phyloP scores from a whole-genome alignment of 805 yeast species.

The Cyberlindnera sargentensis region DNA sequence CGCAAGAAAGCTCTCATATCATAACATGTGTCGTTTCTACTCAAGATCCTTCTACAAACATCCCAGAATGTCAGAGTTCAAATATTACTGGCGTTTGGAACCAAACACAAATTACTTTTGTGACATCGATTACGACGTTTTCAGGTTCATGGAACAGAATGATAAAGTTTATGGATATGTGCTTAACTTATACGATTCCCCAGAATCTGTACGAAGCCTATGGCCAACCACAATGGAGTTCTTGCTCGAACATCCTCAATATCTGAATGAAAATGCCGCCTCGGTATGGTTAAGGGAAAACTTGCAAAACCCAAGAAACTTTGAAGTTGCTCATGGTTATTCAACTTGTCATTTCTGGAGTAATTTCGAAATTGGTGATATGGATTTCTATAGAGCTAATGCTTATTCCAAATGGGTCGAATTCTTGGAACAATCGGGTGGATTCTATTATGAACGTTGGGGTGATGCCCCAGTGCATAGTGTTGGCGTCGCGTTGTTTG shows the following conservation, averaged over 20 bases:
- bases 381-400: constrained; percentile 71
- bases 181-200: constrained; percentile 61
- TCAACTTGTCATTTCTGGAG: constrained; percentile 85
- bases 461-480: constrained; percentile 92
- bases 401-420: constrained; percentile 62
- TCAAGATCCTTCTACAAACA: constrained; percentile 80
- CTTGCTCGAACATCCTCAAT: constrained; percentile 48
- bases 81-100: constrained; percentile 94
- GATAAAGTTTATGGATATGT: constrained; percentile 70
- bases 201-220: constrained; percentile 51
- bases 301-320: constrained; percentile 42
- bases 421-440: constrained; percentile 60
- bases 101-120: constrained; percentile 65
- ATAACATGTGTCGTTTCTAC: constrained; percentile 86
- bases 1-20: constrained; percentile 58
- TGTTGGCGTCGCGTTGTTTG: constrained; percentile 64
- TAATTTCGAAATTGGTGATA: constrained; percentile 77
- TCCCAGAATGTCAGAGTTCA: constrained; percentile 57
- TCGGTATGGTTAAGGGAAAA: constrained; percentile 57
- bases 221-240: constrained; percentile 68
- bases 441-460: constrained; percentile 88
- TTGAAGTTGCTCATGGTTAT: constrained; percentile 35
- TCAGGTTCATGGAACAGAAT: constrained; percentile 63
- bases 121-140: constrained; percentile 68
- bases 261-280: constrained; percentile 51